Evolutionary conservation across 1,284 basidiomycete species (phyloP).

Genomic region (Moesziomyces parantarcticus): DNA sequence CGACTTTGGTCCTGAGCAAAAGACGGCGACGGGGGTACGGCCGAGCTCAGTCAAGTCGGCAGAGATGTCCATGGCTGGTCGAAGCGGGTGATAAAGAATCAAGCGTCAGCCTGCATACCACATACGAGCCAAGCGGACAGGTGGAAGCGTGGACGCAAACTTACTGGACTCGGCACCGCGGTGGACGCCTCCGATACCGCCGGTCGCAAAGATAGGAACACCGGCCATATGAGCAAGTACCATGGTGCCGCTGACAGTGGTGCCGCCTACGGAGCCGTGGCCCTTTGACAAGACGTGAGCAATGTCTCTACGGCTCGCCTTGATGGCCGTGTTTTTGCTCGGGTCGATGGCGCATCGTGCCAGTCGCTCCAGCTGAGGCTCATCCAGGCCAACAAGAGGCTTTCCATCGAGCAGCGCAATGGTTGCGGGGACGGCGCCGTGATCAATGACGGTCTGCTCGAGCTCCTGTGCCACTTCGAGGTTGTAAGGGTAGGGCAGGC

Average conservation of each 20-base stretch:
- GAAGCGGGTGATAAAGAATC: neutral
- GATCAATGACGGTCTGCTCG: constrained; percentile 80
- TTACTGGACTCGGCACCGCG: constrained; percentile 86
- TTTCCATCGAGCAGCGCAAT: constrained; percentile 86
- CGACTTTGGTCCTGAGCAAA: constrained; percentile 94
- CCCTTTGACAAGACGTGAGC: constrained; percentile 78
- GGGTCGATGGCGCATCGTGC: constrained; percentile 71
- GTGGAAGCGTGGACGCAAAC: constrained; percentile 55
- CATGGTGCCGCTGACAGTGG: constrained; percentile 87
- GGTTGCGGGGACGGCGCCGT: constrained; percentile 86
- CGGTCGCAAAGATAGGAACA: constrained; percentile 67
- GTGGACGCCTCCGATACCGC: constrained; percentile 84
- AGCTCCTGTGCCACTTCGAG: constrained; percentile 79
- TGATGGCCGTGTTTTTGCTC: constrained; percentile 70
- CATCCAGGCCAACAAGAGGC: constrained; percentile 84
- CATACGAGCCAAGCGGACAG: neutral
- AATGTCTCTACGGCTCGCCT: constrained; percentile 89
- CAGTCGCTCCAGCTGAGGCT: constrained; percentile 77
- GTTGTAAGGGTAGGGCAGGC: constrained; percentile 76
- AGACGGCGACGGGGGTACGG: constrained; percentile 72
- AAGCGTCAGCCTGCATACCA: neutral
- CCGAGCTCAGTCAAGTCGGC: constrained; percentile 64
- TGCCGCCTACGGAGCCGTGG: constrained; percentile 78
- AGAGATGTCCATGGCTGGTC: constrained; percentile 83
- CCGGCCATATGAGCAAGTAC: constrained; percentile 63